Evolutionary conservation across 164 flowering plant genomes (phyloP), one percentile per base, ranked within the genome.

Genomic region (Echeveria elegans): DNA sequence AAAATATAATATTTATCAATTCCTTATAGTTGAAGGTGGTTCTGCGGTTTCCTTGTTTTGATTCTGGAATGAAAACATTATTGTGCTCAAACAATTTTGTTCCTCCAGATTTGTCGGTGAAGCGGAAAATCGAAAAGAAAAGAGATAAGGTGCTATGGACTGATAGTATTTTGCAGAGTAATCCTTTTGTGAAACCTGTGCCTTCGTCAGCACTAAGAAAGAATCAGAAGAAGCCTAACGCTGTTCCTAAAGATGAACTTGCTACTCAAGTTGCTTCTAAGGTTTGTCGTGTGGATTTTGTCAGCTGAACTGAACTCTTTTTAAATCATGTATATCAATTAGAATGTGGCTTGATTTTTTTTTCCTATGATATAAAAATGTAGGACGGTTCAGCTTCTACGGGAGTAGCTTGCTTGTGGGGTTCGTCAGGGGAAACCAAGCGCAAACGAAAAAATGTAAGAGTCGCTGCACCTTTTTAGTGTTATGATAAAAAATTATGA

Each of bases 121-220:
- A 84, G 81, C 77, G 89, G 64, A 95, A 90, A 72, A 95, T 90
- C 68, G 97, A 95, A 69, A 95, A 92, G 65, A 73, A 81, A 30
- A 75, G 94, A 70, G 85, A 83, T 48, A 89, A 88, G 67, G 87
- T 85, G 38, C 86, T 95, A 28, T 87, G 75, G 2, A 71, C 67
- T 63, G 90, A 92, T 12, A 87, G 94, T 45, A 8, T 87, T 29
- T 72, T 95, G 47, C 84, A 86, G 68, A 83, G 76, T 71, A 95
- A 83, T 71, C 76, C 85, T 21, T 92, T 88, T 77, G 86, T 95
- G 67, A 71, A 81, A 67, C 74, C 90, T 19, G 78, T 95, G 30
- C 87, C 90, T 23, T 86, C 90, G 48, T 86, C 97, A 2, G 78
- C 34, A 21, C 63, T 36, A 63, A 91, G 83, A 79, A 86, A 83